Percentiles rank a stretch among this genome's conserved stretches.
Evolutionary conservation across 768 basidiomycete genomes (phyloP).

Genomic region (Lentinula boryana): DNA sequence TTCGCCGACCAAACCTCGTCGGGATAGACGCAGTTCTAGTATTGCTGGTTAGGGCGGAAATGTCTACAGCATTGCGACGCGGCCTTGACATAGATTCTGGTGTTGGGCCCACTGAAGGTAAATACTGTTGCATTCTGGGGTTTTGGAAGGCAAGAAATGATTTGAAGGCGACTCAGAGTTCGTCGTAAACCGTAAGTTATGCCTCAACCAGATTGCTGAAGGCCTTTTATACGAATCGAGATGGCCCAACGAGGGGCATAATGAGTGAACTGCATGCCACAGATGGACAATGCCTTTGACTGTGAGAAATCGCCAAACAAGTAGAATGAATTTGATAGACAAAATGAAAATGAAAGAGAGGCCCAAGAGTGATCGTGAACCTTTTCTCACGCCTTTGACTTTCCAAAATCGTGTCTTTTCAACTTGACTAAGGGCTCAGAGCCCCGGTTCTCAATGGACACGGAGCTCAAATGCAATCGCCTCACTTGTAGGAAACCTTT

Average conservation of each 20-base stretch:
- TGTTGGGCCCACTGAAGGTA: background rate
- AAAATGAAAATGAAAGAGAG: too few relatives aligned
- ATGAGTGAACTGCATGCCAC: background rate
- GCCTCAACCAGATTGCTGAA: background rate
- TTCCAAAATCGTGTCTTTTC: background rate
- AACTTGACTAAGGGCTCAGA: background rate
- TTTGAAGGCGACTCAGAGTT: background rate
- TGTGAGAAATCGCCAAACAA: background rate
- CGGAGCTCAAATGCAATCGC: constrained; percentile 74
- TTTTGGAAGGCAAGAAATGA: background rate
- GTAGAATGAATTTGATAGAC: too few relatives aligned
- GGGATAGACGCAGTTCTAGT: background rate
- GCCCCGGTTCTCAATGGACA: constrained; percentile 46
- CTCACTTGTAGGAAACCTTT: constrained; percentile 65
- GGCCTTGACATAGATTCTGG: background rate
- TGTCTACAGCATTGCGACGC: background rate
- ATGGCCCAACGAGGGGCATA: background rate
- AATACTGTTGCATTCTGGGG: background rate
- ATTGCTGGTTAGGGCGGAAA: background rate
- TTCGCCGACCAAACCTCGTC: background rate
- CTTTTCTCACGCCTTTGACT: background rate
- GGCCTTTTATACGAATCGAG: background rate
- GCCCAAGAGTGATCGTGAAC: background rate
- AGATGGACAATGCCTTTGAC: background rate
- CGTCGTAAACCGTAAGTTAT: background rate